A percentile compares a stretch with the other conserved stretches of the same genome.
Conservation (phyloP, 108 stramenopile genomes). For the Skeletonema menzelii region DNA sequence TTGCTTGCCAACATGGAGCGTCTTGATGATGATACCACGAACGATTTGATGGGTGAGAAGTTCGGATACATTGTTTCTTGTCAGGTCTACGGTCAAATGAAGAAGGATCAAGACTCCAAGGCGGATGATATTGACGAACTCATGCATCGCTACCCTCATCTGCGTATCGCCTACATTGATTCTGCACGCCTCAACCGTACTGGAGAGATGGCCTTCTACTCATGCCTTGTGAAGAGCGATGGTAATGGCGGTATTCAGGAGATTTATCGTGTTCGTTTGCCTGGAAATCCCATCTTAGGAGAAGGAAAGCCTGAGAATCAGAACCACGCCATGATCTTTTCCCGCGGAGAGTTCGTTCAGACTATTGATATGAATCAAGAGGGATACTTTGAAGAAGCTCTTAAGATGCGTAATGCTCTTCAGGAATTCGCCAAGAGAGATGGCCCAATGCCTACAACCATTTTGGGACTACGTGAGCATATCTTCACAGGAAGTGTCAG, state of each 20-base stretch:
- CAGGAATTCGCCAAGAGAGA: slow-evolving; percentile 94
- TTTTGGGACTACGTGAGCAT: slow-evolving; percentile 97
- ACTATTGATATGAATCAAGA: slow-evolving; percentile 99
- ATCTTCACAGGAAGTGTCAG: slow-evolving; percentile 98
- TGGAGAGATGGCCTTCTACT: slow-evolving; percentile 84
- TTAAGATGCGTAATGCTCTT: slow-evolving; percentile 97
- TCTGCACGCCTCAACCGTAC: slow-evolving; percentile 83
- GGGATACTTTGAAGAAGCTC: slow-evolving; percentile 97
- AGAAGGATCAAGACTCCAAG: slow-evolving; percentile 93
- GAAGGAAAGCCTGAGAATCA: slow-evolving; percentile 99
- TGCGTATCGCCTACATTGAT: slow-evolving; percentile 98
- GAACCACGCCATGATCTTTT: slow-evolving; percentile 98
- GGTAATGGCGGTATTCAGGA: slow-evolving; percentile 84
- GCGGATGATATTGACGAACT: slow-evolving; percentile 96
- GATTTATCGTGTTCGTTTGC: slow-evolving; percentile 93
- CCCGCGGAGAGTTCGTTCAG: slow-evolving; percentile 94
- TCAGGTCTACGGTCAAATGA: slow-evolving; percentile 97
- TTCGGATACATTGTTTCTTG: slow-evolving; percentile 97
- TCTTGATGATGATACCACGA: slow-evolving; percentile 85
- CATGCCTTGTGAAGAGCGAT: slow-evolving; percentile 91
- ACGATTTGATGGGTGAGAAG: slow-evolving; percentile 93
- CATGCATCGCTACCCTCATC: slow-evolving; percentile 92
- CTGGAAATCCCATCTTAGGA: slow-evolving; percentile 96
- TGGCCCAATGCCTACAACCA: slow-evolving; percentile 89
- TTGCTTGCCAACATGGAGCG: slow-evolving; percentile 93